These are phyloP conservation scores for Peronospora farinosa DNA, from an alignment of 352 stramenopile genomes.

Conservation along the genomic window DNA sequence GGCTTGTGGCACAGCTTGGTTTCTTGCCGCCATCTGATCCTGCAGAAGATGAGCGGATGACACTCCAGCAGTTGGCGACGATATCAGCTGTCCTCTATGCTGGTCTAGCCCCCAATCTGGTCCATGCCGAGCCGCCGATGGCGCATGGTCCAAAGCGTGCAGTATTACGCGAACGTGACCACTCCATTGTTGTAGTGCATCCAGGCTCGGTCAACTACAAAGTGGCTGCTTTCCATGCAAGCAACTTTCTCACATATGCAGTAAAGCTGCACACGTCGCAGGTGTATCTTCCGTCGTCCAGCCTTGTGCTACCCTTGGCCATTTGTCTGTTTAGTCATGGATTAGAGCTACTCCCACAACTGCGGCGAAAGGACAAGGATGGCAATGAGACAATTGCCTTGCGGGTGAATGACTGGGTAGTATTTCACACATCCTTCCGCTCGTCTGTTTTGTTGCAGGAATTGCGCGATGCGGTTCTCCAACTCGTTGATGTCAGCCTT, in stretches of 20 bases:
- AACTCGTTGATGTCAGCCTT: slow-evolving; percentile 36
- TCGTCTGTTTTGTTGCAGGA: slow-evolving; percentile 51
- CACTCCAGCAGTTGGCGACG: slow-evolving; percentile 43
- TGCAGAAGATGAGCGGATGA: slow-evolving; percentile 27
- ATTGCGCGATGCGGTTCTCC: slow-evolving; percentile 24
- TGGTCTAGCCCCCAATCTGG: slow-evolving; percentile 89
- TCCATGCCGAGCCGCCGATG: slow-evolving; percentile 50
- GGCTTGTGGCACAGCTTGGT: slow-evolving; percentile 58
- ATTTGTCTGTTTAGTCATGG: slow-evolving; percentile 67
- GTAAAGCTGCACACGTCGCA: slow-evolving; percentile 82
- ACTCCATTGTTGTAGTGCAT: slow-evolving; percentile 52
- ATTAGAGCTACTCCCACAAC: slow-evolving; percentile 50
- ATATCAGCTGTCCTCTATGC: slow-evolving; percentile 69
- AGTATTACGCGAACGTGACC: slow-evolving; percentile 41
- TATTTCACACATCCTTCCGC: slow-evolving; percentile 50
- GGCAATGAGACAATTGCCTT: slow-evolving; percentile 38
- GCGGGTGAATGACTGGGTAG: slow-evolving; percentile 67
- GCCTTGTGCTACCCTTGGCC: slow-evolving; percentile 50
- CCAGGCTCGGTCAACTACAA: slow-evolving; percentile 75
- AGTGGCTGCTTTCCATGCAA: slow-evolving; percentile 33
- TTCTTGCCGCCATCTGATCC: slow-evolving; percentile 31
- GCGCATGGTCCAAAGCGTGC: slow-evolving; percentile 28
- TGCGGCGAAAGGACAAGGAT: slow-evolving; percentile 30
- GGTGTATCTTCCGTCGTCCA: slow-evolving; percentile 68
- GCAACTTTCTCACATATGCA: slow-evolving; percentile 66